Conservation (phyloP, 805 yeast genomes). For the Cyberlindnera galapagoensis region DNA sequence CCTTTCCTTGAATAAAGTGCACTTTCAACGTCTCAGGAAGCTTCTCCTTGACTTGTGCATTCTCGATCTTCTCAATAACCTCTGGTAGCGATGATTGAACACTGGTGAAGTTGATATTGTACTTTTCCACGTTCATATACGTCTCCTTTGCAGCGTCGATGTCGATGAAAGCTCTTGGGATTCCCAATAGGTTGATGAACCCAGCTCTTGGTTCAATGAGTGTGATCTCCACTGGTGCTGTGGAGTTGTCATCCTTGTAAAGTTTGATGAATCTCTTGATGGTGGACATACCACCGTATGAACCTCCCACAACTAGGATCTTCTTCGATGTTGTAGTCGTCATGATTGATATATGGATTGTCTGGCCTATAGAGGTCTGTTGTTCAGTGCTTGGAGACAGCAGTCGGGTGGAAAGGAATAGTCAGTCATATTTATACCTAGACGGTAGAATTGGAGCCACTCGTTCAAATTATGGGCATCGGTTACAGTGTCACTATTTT, state of each 20-base stretch:
- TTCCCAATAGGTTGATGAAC: constrained; percentile 33
- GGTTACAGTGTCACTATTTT: no score
- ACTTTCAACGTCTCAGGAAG: constrained; percentile 13
- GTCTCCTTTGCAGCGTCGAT: constrained; percentile 30
- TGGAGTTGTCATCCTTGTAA: constrained; percentile 4
- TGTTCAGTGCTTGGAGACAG: no score
- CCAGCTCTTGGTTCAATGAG: constrained; percentile 37
- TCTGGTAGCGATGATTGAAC: constrained; percentile 30
- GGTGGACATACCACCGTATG: constrained; percentile 31
- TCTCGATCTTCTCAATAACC: constrained; percentile 14
- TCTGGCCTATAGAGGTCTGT: no score
- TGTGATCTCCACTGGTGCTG: constrained; percentile 21
- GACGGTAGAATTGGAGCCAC: no score
- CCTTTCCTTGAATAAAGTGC: constrained; percentile 20
- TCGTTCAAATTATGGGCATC: no score
- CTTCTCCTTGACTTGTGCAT: constrained; percentile 4
- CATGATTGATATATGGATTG: no score
- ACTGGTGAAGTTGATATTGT: constrained; percentile 23
- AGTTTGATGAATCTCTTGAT: constrained; percentile 19
- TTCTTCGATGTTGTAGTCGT: neutral
- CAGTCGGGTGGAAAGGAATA: no score
- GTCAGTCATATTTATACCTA: no score
- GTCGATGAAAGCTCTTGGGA: constrained; percentile 33
- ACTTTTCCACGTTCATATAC: constrained; percentile 25
- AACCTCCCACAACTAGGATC: constrained; percentile 27